Evolutionary conservation across 208 protist species (phyloP), one percentile per base, ranked within the genome.

Genomic region (Porcisia deanei): DNA sequence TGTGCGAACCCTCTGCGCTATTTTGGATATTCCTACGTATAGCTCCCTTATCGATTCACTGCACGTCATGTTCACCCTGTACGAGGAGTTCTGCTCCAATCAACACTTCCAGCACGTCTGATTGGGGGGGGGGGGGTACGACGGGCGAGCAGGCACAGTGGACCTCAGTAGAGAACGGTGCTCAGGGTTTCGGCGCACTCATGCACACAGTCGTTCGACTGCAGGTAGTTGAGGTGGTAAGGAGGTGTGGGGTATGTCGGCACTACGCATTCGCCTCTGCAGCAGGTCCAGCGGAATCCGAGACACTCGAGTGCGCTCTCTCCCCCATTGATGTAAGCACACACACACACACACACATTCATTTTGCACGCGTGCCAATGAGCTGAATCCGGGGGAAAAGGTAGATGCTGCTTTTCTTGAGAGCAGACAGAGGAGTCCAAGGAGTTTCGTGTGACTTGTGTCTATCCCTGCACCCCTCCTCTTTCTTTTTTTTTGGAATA

Each of bases 11-110:
- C 83, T 99, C 8, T 99, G 98, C 83, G 90, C 92, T 34, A 82
- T 99, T 25, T 79, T 99, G 30, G 98, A 99, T 76, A 99, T 99
- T 55, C 98, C 98, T 10, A 98, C 98, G 3, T 98, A 99, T 89
- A 92, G 86, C 74, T 97, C 96, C 2, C 85, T 99, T n/a, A 97
- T 99, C 59, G 98, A 99, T 81, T 98, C 98, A 0, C 90, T 99
- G 10, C 98, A 99, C 85, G 86, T 99, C 30, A 95, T 99, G 82
- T 99, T 99, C 83, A 98, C 98, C 30, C 79, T 99, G 12, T 99
- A 99, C 76, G 87, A 97, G 66, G 98, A 99, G 49, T 99, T 99
- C 81, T 91, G 97, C 65, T 83, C 83, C 1, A 98, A 98, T 76
- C 95, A 98, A 76, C 96, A 98, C 79, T 98, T 99, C 74, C 90